These are phyloP conservation scores for Eimeria necatrix DNA, from an alignment of 169 alveolate species.

Conservation along the genomic window DNA sequence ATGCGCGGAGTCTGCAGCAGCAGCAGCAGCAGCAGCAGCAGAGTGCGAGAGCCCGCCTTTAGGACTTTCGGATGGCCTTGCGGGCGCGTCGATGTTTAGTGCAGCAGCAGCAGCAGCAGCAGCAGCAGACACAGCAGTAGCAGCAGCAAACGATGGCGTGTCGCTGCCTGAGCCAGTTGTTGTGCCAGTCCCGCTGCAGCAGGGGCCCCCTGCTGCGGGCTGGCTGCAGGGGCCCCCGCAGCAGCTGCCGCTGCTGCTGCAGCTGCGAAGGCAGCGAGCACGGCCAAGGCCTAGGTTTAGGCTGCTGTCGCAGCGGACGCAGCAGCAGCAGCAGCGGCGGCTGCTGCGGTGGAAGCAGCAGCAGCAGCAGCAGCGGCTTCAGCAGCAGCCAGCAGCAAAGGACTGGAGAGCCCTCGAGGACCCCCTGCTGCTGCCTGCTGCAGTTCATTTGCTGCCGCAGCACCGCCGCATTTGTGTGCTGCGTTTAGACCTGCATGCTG, in stretches of 20 bases:
- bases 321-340: not conserved
- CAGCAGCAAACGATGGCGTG: not conserved
- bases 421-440: conserved; percentile 46
- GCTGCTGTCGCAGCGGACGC: conserved; percentile 2
- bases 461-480: conserved; percentile 34
- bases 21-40: not conserved
- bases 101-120: conserved; percentile 46
- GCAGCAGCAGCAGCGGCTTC: conserved; percentile 43
- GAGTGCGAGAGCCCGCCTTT: not conserved
- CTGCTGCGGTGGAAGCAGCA: conserved; percentile 28
- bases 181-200: conserved; percentile 1
- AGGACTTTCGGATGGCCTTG: not conserved
- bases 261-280: not conserved
- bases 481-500: not conserved
- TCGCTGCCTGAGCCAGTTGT: not conserved
- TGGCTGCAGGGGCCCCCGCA: conserved; percentile 6
- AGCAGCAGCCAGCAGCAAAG: conserved; percentile 4
- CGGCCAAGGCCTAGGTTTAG: not conserved
- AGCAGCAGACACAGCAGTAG: conserved; percentile 4
- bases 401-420: not conserved
- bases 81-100: not conserved
- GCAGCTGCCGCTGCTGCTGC: conserved; percentile 44
- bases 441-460: conserved; percentile 43
- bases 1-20: not conserved
- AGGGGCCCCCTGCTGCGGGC: conserved; percentile 52